Evolutionary conservation across 441 rosid species (phyloP).

Genomic region (Cnidoscolus chayamansa): DNA sequence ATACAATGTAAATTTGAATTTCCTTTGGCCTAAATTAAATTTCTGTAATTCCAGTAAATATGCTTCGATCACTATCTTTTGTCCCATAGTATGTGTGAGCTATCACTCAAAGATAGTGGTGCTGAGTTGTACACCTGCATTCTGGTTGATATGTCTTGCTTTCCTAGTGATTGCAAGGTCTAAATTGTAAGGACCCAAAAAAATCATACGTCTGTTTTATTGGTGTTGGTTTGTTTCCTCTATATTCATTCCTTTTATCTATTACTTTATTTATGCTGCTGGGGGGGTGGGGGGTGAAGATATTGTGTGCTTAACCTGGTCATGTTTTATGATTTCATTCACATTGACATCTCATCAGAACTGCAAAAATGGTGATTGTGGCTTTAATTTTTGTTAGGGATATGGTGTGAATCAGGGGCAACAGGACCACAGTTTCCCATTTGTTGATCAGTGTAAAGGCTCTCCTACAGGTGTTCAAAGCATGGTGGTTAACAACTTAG

Average conservation of each 20-base stretch:
- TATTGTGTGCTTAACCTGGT: not conserved
- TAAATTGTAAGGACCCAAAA: not conserved
- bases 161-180: conserved; percentile 11
- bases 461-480: conserved; percentile 41
- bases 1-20: not conserved
- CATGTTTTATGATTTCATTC: conserved; percentile 3
- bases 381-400: conserved; percentile 45
- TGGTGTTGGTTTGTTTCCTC: not conserved
- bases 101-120: not conserved
- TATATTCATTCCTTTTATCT: not conserved
- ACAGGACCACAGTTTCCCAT: conserved; percentile 53
- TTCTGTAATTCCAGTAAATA: not conserved
- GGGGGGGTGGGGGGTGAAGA: too few relatives aligned
- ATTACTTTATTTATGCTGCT: not conserved
- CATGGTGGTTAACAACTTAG: conserved; percentile 37
- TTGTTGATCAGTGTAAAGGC: conserved; percentile 59
- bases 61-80: not conserved
- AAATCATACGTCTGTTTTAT: not conserved
- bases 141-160: conserved; percentile 2
- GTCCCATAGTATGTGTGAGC: not conserved
- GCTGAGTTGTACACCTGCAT: not conserved
- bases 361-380: conserved; percentile 23
- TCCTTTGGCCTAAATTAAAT: not conserved
- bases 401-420: conserved; percentile 58
- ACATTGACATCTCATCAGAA: conserved; percentile 7